Percentiles rank a stretch among this genome's conserved stretches.
These are phyloP conservation scores for Linnemannia exigua DNA, from an alignment of 192 early-diverging fungal genomes.

Conservation along the genomic window DNA sequence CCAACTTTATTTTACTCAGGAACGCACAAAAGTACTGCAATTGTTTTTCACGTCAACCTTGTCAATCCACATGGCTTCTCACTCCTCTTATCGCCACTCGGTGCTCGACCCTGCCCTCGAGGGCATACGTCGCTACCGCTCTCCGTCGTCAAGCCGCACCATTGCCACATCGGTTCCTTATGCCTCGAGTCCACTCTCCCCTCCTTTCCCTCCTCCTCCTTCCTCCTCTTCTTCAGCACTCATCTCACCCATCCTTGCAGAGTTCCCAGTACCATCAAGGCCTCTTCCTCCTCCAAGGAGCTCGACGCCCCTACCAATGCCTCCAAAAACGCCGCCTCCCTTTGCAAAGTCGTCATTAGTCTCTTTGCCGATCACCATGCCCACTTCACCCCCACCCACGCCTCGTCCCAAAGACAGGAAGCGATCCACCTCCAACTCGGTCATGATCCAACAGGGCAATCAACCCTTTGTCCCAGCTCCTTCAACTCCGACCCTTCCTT, in stretches of 20 bases:
- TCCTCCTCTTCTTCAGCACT: background rate
- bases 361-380: background rate
- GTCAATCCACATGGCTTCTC: background rate
- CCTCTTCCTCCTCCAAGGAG: slow-evolving; percentile 20
- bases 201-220: background rate
- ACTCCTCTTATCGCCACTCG: background rate
- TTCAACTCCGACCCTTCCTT: background rate
- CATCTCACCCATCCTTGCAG: slow-evolving; percentile 12
- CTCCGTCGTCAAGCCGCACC: background rate
- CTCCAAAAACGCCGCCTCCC: slow-evolving; percentile 38
- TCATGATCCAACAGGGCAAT: background rate
- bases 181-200: background rate
- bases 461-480: background rate
- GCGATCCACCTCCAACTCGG: background rate
- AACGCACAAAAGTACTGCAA: background rate
- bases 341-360: background rate
- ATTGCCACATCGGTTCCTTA: background rate
- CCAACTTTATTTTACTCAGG: slow-evolving; percentile 2
- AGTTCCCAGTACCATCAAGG: background rate
- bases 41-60: background rate
- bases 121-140: background rate
- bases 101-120: slow-evolving; percentile 3
- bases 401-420: slow-evolving; percentile 3
- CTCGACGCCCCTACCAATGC: slow-evolving; percentile 21
- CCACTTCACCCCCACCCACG: slow-evolving; percentile 14